Percentiles rank a stretch among this genome's conserved stretches.
These are phyloP conservation scores for Lepidopterella palustris DNA, from an alignment of 495 filamentous ascomycete genomes.

Conservation along the genomic window DNA sequence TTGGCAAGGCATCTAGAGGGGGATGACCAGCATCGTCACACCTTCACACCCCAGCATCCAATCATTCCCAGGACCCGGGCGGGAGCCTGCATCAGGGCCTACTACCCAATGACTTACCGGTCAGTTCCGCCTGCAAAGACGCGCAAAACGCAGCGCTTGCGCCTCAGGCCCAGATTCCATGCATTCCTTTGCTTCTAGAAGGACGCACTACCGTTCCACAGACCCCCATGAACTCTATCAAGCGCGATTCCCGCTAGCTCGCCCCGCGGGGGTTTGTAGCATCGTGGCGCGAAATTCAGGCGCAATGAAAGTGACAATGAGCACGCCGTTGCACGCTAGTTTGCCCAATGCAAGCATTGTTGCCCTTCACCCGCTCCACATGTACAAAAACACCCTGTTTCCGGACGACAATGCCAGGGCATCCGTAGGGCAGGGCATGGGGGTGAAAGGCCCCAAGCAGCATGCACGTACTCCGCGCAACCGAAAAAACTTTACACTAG, in stretches of 20 bases:
- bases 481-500: neutral
- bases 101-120: neutral
- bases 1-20: neutral
- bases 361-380: conserved; percentile 4
- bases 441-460: neutral
- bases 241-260: neutral
- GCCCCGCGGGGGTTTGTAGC: neutral
- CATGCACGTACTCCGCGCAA: neutral
- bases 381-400: conserved; percentile 9
- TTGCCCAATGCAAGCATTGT: conserved; percentile 3
- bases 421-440: neutral
- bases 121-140: neutral
- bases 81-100: neutral
- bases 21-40: neutral
- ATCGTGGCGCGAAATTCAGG: neutral
- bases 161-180: neutral
- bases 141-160: neutral
- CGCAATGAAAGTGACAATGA: neutral
- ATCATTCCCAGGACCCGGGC: neutral
- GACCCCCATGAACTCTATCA: neutral
- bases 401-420: neutral
- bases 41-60: neutral
- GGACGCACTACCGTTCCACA: neutral
- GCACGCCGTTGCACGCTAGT: neutral
- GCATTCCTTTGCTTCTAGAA: neutral